phyloP scores from a whole-genome alignment of 371 early-diverging fungal genomes.

The Mortierella polycephala region DNA sequence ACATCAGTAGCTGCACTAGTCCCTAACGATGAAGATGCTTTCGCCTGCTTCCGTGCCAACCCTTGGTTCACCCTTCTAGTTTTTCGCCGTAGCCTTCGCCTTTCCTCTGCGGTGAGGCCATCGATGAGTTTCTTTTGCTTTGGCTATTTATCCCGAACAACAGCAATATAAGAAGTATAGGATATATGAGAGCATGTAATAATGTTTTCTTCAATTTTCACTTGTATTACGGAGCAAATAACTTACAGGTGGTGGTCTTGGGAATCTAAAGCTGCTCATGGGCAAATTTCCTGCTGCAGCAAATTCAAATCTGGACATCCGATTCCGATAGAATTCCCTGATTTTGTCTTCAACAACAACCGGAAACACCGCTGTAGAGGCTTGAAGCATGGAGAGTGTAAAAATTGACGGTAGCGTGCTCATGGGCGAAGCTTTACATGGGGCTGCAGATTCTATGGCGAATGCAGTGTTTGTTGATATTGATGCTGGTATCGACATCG shows the following conservation, averaged over 20 bases:
- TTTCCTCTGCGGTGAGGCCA: too few relatives aligned
- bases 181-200: neutral
- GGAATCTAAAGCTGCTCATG: constrained; percentile 16
- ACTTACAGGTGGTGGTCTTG: constrained; percentile 10
- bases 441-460: neutral
- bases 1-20: too few relatives aligned
- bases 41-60: too few relatives aligned
- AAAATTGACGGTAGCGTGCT: constrained; percentile 18
- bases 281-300: constrained; percentile 14
- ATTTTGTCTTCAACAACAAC: constrained; percentile 6
- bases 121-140: too few relatives aligned
- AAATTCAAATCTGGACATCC: constrained; percentile 15
- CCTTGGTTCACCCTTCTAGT: too few relatives aligned
- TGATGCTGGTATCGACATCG: neutral
- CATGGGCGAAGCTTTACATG: neutral
- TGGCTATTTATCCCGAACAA: too few relatives aligned
- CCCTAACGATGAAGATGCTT: too few relatives aligned
- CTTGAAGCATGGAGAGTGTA: constrained; percentile 27
- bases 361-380: constrained; percentile 15
- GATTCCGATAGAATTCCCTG: constrained; percentile 7
- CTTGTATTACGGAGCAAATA: neutral
- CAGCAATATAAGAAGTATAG: neutral
- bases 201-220: neutral
- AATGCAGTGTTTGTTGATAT: neutral
- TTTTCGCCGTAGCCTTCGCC: too few relatives aligned